phyloP scores from a whole-genome alignment of 352 stramenopile species.

The Peronospora belbahrii region DNA sequence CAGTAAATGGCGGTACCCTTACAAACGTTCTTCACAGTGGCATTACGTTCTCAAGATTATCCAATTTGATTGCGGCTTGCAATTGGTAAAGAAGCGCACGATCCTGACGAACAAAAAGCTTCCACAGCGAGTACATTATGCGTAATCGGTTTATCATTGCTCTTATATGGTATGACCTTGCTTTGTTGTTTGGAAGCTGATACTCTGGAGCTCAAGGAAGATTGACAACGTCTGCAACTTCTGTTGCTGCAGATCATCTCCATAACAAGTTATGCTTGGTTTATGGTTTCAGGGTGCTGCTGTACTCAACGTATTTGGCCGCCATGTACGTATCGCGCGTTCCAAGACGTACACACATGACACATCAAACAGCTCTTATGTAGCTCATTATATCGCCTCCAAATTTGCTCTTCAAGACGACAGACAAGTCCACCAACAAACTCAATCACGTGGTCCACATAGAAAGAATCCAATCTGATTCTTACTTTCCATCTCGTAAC shows the following conservation, averaged over 20 bases:
- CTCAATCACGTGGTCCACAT: too few relatives aligned
- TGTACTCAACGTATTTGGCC: constrained; percentile 61
- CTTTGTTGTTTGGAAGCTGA: constrained; percentile 87
- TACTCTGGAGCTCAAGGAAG: constrained; percentile 86
- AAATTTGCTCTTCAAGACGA: too few relatives aligned
- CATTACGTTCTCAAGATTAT: constrained; percentile 73
- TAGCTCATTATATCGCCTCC: too few relatives aligned
- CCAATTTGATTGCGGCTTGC: constrained; percentile 46
- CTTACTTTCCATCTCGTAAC: background rate
- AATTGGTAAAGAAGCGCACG: constrained; percentile 78
- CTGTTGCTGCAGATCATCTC: too few relatives aligned
- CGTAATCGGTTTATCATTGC: constrained; percentile 73
- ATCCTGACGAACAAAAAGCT: constrained; percentile 82
- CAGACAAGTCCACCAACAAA: too few relatives aligned
- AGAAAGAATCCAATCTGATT: too few relatives aligned
- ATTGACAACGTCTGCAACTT: too few relatives aligned
- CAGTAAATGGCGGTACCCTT: constrained; percentile 67
- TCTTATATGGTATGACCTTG: constrained; percentile 67
- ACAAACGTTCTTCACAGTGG: too few relatives aligned
- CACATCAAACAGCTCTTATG: too few relatives aligned
- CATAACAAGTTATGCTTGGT: too few relatives aligned
- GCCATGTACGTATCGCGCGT: constrained; percentile 65
- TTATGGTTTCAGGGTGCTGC: too few relatives aligned
- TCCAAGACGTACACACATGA: constrained; percentile 67
- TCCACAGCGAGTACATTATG: constrained; percentile 83